A percentile compares a stretch with the other conserved stretches of the same genome.
Conservation (phyloP, 306 rosid species). For the Vigna mungo region DNA sequence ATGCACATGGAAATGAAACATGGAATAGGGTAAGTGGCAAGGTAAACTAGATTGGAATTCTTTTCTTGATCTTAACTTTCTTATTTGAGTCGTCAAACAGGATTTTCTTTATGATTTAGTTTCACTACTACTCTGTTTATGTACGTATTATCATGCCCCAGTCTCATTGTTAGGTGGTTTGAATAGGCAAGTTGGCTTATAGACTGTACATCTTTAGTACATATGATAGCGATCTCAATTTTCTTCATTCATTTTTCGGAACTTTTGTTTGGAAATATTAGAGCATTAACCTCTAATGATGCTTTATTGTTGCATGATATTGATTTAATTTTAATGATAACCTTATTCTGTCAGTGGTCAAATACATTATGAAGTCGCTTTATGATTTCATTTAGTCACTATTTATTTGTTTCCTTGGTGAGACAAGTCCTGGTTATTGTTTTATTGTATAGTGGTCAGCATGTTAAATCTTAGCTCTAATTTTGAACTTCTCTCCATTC, state of each 20-base stretch:
- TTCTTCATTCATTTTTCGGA: background rate
- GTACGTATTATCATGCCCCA: slow-evolving; percentile 3
- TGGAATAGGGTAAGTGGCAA: slow-evolving; percentile 60
- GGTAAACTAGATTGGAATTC: slow-evolving; percentile 49
- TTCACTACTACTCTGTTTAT: background rate
- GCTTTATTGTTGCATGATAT: background rate
- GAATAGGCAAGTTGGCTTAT: slow-evolving; percentile 15
- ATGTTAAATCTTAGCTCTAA: background rate
- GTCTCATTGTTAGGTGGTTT: slow-evolving; percentile 1
- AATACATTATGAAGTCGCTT: background rate
- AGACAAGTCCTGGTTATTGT: background rate
- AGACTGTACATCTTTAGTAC: background rate
- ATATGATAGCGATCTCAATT: background rate
- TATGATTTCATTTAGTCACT: slow-evolving; percentile 18
- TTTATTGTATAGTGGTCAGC: background rate
- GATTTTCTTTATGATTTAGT: slow-evolving; percentile 23
- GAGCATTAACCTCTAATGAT: slow-evolving; percentile 10
- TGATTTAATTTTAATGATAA: slow-evolving; percentile 3
- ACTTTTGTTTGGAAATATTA: background rate
- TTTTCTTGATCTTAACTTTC: slow-evolving; percentile 18
- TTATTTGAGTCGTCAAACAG: background rate
- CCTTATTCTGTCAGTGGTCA: background rate
- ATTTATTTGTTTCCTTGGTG: slow-evolving; percentile 1
- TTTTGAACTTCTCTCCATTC: background rate
- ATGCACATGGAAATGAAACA: slow-evolving; percentile 53